A percentile compares a stretch with the other conserved stretches of the same genome.
These are phyloP conservation scores for Cucurbitaria berberidis DNA, from an alignment of 2,329 filamentous ascomycete species.

Conservation along the genomic window DNA sequence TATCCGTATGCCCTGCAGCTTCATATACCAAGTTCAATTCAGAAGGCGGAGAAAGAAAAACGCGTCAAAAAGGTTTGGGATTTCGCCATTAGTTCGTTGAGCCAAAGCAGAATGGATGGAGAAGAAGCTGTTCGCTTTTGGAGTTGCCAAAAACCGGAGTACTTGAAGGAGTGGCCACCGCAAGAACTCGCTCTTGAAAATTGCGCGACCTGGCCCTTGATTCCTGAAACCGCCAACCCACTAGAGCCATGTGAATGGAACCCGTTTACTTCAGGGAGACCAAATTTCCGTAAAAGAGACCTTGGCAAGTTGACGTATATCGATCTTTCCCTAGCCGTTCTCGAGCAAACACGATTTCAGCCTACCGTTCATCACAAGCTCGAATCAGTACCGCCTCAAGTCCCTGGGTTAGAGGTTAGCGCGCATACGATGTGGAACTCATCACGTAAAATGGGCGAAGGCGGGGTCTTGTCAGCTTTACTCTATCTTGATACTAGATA, in stretches of 20 bases:
- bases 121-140: conserved; percentile 43
- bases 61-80: conserved; percentile 33
- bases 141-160: conserved; percentile 5
- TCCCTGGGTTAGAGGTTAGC: conserved; percentile 10
- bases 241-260: conserved; percentile 34
- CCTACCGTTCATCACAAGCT: neutral
- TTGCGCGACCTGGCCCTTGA: conserved; percentile 13
- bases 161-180: conserved; percentile 2
- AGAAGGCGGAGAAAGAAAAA: conserved; percentile 13
- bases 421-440: conserved; percentile 16
- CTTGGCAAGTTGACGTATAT: conserved; percentile 31
- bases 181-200: neutral
- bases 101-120: conserved; percentile 29
- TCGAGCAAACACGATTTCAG: neutral
- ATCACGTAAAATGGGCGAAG: conserved; percentile 33
- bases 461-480: conserved; percentile 41
- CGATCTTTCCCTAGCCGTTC: conserved; percentile 22
- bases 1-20: conserved; percentile 37
- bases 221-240: conserved; percentile 25
- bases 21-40: conserved; percentile 21
- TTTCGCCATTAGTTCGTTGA: conserved; percentile 36
- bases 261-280: conserved; percentile 17
- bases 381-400: neutral
- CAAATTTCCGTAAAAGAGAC: conserved; percentile 12
- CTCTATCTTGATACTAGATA: conserved; percentile 40